These are phyloP conservation scores for Chaetomium sp. DNA, from an alignment of 2,329 filamentous ascomycete genomes.

Conservation along the genomic window DNA sequence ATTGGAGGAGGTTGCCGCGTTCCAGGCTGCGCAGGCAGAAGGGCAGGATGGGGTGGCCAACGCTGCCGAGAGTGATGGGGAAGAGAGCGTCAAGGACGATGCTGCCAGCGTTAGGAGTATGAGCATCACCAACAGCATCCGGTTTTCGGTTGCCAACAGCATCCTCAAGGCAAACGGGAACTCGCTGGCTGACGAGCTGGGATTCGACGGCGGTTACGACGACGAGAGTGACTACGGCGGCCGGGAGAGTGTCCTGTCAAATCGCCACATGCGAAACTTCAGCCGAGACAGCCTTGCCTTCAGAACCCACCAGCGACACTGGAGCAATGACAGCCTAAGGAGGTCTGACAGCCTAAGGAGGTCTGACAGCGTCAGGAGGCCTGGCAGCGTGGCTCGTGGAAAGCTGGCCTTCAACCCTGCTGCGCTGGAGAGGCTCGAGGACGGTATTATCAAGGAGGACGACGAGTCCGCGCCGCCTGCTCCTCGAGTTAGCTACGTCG, in stretches of 20 bases:
- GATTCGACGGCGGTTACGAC: conserved; percentile 78
- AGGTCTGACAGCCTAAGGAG: conserved; percentile 59
- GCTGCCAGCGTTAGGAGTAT: conserved; percentile 72
- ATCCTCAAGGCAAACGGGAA: conserved; percentile 64
- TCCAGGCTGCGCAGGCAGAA: conserved; percentile 58
- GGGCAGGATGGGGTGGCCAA: conserved; percentile 20
- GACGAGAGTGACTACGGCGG: conserved; percentile 72
- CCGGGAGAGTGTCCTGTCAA: conserved; percentile 62
- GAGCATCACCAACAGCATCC: conserved; percentile 71
- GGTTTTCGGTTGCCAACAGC: conserved; percentile 69
- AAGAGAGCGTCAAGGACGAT: conserved; percentile 68
- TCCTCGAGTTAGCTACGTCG: conserved; percentile 62
- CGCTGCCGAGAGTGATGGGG: conserved; percentile 58
- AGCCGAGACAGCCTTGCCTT: conserved; percentile 60
- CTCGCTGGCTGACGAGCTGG: conserved; percentile 87
- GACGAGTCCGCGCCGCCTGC: conserved; percentile 42
- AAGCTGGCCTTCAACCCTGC: conserved; percentile 56
- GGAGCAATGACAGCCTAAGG: conserved; percentile 61
- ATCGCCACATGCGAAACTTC: conserved; percentile 54
- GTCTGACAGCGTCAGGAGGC: conserved; percentile 59
- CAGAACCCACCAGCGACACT: conserved; percentile 56
- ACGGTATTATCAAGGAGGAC: conserved; percentile 54
- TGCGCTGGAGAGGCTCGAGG: conserved; percentile 59
- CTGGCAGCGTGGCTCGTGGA: conserved; percentile 57
- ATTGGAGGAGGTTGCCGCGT: conserved; percentile 79